Evolutionary conservation across 768 basidiomycete species (phyloP).

Genomic region (Phallus indusiatus): DNA sequence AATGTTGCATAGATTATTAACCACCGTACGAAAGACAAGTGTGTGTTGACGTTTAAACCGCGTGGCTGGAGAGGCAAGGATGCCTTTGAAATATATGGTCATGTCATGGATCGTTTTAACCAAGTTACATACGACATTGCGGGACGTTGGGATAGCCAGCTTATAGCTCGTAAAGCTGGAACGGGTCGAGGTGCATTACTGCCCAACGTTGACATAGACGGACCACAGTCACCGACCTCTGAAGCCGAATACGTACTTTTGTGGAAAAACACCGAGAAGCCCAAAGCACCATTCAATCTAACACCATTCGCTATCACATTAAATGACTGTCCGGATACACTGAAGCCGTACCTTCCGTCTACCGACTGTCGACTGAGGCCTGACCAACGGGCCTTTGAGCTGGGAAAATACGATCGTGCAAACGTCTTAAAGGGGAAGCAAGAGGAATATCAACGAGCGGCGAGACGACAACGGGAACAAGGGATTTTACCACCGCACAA

Average conservation of each 20-base stretch:
- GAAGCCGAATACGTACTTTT: constrained; percentile 62
- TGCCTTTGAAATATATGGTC: constrained; percentile 86
- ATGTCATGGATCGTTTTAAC: constrained; percentile 59
- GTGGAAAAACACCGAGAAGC: constrained; percentile 88
- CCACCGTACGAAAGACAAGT: constrained; percentile 82
- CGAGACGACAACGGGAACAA: constrained; percentile 64
- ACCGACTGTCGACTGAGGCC: constrained; percentile 91
- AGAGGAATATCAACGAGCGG: constrained; percentile 75
- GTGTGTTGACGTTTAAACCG: constrained; percentile 90
- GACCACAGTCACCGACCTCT: constrained; percentile 29
- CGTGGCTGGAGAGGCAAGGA: constrained; percentile 90
- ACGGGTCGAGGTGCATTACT: constrained; percentile 46
- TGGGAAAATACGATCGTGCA: constrained; percentile 75
- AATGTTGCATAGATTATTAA: constrained; percentile 56
- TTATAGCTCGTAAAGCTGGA: constrained; percentile 65
- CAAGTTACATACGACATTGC: constrained; percentile 78
- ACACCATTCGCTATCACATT: constrained; percentile 91
- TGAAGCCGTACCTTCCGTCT: constrained; percentile 67
- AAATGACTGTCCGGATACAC: constrained; percentile 71
- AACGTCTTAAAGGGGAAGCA: constrained; percentile 71
- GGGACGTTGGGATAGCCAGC: constrained; percentile 91
- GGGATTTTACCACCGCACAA: constrained; percentile 62
- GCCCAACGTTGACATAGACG: constrained; percentile 56
- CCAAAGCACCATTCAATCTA: constrained; percentile 81
- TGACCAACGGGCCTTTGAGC: constrained; percentile 91